Evolutionary conservation across 768 basidiomycete species (phyloP).

Genomic region (Mycena sanguinolenta): DNA sequence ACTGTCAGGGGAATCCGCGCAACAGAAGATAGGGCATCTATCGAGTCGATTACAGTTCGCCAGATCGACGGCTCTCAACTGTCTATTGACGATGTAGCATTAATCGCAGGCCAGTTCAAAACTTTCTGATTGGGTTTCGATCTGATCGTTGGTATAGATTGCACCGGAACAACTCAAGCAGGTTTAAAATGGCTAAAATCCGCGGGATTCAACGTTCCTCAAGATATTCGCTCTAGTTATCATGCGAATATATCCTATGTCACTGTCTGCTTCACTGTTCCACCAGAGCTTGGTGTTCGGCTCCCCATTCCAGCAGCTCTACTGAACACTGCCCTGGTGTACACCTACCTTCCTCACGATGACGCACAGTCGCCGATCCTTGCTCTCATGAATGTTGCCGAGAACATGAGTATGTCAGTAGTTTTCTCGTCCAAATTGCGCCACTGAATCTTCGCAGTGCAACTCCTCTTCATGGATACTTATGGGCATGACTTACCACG

Average conservation of each 20-base stretch:
- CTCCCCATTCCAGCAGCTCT: slow-evolving; percentile 19
- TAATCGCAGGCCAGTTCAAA: not conserved
- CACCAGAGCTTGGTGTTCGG: slow-evolving; percentile 15
- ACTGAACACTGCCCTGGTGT: not conserved
- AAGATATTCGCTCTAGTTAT: slow-evolving; percentile 9
- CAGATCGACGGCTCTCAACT: not conserved
- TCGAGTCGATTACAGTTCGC: not conserved
- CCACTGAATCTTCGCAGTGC: slow-evolving; percentile 7
- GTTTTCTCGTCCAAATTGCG: no score
- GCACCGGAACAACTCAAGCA: not conserved
- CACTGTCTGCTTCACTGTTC: slow-evolving; percentile 3
- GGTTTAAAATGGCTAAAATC: slow-evolving; percentile 26
- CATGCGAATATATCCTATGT: slow-evolving; percentile 22
- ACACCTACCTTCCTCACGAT: slow-evolving; percentile 10
- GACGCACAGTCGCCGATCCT: slow-evolving; percentile 6
- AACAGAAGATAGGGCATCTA: not conserved
- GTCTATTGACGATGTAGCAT: not conserved
- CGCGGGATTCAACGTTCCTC: slow-evolving; percentile 8
- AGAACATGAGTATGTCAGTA: slow-evolving; percentile 21
- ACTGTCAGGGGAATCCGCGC: not conserved
- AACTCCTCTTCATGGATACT: slow-evolving; percentile 7
- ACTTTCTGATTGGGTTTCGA: not conserved
- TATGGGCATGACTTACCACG: slow-evolving; percentile 3
- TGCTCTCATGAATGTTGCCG: slow-evolving; percentile 16
- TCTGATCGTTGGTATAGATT: not conserved